phyloP scores from a whole-genome alignment of 192 early-diverging fungal species.

The Cetraspora pellucida region DNA sequence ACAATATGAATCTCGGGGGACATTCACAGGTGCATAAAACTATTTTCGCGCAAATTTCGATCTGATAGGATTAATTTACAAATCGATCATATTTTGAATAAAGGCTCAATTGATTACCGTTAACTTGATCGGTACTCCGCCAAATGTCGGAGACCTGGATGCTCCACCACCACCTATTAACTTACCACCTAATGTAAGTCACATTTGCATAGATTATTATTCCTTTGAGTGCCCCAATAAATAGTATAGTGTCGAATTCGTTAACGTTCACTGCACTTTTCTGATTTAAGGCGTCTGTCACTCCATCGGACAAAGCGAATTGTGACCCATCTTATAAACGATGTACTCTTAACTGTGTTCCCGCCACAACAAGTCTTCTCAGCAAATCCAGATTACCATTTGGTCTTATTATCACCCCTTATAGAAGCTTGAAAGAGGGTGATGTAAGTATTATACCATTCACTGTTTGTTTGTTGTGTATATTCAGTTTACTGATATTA shows the following conservation, averaged over 20 bases:
- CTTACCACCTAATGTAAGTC: slow-evolving; percentile 56
- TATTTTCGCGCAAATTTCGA: background rate
- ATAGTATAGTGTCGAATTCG: background rate
- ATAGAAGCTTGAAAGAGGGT: slow-evolving; percentile 67
- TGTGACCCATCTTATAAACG: slow-evolving; percentile 82
- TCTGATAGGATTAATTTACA: background rate
- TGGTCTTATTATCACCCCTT: slow-evolving; percentile 90
- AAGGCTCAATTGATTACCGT: slow-evolving; percentile 42
- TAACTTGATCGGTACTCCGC: slow-evolving; percentile 54
- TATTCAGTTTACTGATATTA: background rate
- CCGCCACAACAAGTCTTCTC: slow-evolving; percentile 78
- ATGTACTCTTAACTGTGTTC: slow-evolving; percentile 87
- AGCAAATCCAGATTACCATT: slow-evolving; percentile 90
- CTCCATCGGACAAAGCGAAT: slow-evolving; percentile 60
- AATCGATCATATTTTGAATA: background rate
- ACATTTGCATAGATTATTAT: background rate
- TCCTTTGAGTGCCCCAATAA: background rate
- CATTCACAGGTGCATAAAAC: slow-evolving; percentile 28
- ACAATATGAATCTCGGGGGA: slow-evolving; percentile 39
- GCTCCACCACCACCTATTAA: slow-evolving; percentile 50
- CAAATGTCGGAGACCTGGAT: slow-evolving; percentile 50
- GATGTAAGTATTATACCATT: slow-evolving; percentile 57
- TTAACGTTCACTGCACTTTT: slow-evolving; percentile 11
- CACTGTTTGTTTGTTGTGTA: background rate
- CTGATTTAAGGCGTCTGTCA: slow-evolving; percentile 48